Evolutionary conservation across 164 flowering plant genomes (phyloP).

Genomic region (Umbilicus rupestris): DNA sequence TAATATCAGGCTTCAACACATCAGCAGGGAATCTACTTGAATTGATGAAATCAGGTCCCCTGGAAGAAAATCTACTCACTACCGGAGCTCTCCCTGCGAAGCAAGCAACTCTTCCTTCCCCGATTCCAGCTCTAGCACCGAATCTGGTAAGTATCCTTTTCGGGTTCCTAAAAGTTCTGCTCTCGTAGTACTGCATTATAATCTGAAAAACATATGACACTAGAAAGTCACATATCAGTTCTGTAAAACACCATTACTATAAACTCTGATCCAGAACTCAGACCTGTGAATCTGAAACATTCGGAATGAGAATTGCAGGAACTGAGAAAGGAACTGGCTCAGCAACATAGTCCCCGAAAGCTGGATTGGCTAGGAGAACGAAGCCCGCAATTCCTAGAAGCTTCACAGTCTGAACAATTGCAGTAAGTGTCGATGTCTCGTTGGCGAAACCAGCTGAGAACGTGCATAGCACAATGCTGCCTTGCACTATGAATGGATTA

Average conservation of each 20-base stretch:
- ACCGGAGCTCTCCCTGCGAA: slow-evolving; percentile 52
- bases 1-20: slow-evolving; percentile 82
- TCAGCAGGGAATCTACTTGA: slow-evolving; percentile 33
- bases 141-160: slow-evolving; percentile 30
- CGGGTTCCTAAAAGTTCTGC: slow-evolving; percentile 30
- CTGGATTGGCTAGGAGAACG: slow-evolving; percentile 60
- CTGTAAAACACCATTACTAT: not conserved
- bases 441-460: slow-evolving; percentile 75
- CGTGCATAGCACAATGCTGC: slow-evolving; percentile 65
- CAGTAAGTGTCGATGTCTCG: slow-evolving; percentile 43
- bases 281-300: slow-evolving; percentile 52
- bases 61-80: slow-evolving; percentile 86
- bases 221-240: not conserved
- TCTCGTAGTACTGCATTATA: slow-evolving; percentile 57
- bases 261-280: not conserved
- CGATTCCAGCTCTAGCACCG: slow-evolving; percentile 49
- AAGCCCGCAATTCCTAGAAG: slow-evolving; percentile 56
- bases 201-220: slow-evolving; percentile 23
- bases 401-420: slow-evolving; percentile 54
- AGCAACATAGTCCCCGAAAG: slow-evolving; percentile 62
- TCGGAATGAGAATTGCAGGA: slow-evolving; percentile 77
- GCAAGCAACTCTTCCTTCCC: slow-evolving; percentile 68
- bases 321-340: slow-evolving; percentile 63
- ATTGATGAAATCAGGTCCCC: slow-evolving; percentile 79
- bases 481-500: slow-evolving; percentile 44